These are phyloP conservation scores for Pilobolus umbonatus DNA, from an alignment of 192 early-diverging fungal species.

Conservation along the genomic window DNA sequence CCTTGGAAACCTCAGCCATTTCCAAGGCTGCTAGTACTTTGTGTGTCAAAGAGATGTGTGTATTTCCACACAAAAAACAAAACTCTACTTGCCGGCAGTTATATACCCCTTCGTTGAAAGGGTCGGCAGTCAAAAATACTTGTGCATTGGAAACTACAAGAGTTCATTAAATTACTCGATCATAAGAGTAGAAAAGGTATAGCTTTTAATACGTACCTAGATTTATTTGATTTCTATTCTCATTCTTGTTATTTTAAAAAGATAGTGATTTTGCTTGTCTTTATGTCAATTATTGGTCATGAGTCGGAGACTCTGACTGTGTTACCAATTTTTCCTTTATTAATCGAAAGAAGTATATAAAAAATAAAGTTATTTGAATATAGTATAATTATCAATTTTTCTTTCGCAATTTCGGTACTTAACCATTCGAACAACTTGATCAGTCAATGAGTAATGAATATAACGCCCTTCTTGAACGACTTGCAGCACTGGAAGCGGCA, in stretches of 20 bases:
- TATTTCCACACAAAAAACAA: constrained; percentile 4
- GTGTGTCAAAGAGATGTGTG: background rate
- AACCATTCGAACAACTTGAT: no score
- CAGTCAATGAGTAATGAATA: no score
- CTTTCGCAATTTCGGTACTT: no score
- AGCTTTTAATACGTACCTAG: constrained; percentile 1
- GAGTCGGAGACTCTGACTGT: no score
- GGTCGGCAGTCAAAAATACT: background rate
- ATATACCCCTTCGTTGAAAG: constrained; percentile 3
- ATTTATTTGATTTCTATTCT: background rate
- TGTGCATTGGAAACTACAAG: background rate
- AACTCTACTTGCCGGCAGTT: constrained; percentile 1
- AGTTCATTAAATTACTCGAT: background rate
- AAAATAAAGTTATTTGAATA: no score
- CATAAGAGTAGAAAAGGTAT: no score
- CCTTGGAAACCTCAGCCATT: background rate
- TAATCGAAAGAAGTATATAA: no score
- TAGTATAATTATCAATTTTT: no score
- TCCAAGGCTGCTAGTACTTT: constrained; percentile 3
- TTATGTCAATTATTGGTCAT: no score
- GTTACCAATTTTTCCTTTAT: no score
- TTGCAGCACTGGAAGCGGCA: no score
- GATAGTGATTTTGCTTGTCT: background rate
- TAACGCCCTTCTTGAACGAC: no score
- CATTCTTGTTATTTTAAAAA: background rate